Evolutionary conservation across 2,329 filamentous ascomycete genomes (phyloP), one percentile per base, ranked within the genome.

Genomic region (Phialocephala sp.): DNA sequence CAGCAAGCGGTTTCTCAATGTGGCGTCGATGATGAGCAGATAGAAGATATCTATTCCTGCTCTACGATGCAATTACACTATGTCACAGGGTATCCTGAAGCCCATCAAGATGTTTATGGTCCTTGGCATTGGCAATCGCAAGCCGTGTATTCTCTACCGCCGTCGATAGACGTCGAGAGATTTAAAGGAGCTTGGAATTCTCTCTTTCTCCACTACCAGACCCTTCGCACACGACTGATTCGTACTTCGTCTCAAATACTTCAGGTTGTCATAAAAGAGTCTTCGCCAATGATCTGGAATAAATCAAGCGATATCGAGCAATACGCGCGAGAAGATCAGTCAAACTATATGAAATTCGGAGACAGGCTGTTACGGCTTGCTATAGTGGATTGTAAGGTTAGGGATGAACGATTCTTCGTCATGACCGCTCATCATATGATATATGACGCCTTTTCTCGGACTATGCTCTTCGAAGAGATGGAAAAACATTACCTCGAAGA

Each of bases 381-480:
- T 6, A 63, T 63, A n/a, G 41, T 66, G 2, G 22, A 63, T n/a
- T 24, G 37, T 24, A 27, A 60, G 3, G 15, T 22, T 27, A 36
- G 27, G 12, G 36, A 47, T 8, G 27, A 56, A 8, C 39, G 47
- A 50, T 67, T 39, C 45, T 68, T 65, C 22, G 43, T 66, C 20
- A 64, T 59, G 27, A 67, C 64, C 0, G 60, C 89, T 8, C 86
- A 88, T 68, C 87, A 89, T 75, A 81, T 84, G 1, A 69, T 88
- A 0, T 89, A 88, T 71, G 87, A 89, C 75, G 87, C 82, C 9
- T 81, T 77, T 78, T 80, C 78, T 43, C 71, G 79, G 52, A 74
- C 75, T 35, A 37, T 67, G 54, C 20, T 67, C 1, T 57, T 59
- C 15, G 60, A 62, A 59, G 62, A 64, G 14, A 35, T 59, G 24